phyloP scores from a whole-genome alignment of 2,329 filamentous ascomycete species.

The Coniochaeta ligniaria region DNA sequence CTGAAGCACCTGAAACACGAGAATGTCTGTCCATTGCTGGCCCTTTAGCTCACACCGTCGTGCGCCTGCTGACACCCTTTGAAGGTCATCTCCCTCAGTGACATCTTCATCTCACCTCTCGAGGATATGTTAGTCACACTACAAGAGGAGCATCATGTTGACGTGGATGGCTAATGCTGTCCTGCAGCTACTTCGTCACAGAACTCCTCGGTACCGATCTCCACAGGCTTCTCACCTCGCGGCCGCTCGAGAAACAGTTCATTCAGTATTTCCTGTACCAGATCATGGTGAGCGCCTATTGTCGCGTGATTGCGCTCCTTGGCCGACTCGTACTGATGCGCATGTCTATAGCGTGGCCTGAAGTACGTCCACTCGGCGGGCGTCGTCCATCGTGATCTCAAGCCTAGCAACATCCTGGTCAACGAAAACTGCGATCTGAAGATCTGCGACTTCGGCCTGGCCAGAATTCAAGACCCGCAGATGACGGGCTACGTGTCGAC shows the following conservation, averaged over 20 bases:
- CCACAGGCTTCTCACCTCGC: conserved; percentile 87
- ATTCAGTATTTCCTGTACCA: conserved; percentile 99
- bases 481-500: conserved; percentile 99
- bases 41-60: conserved; percentile 15
- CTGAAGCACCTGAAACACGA: conserved; percentile 95
- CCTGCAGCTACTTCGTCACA: conserved; percentile 84
- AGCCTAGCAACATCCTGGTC: conserved; percentile 97
- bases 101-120: conserved; percentile 98
- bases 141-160: not conserved
- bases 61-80: conserved; percentile 5
- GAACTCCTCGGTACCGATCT: conserved; percentile 95
- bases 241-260: conserved; percentile 97
- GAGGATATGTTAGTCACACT: conserved; percentile 83
- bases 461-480: conserved; percentile 96
- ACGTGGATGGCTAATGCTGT: conserved; percentile 8
- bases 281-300: conserved; percentile 66
- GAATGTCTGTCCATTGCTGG: conserved; percentile 55
- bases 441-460: conserved; percentile 97
- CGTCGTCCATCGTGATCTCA: conserved; percentile 94
- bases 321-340: not conserved
- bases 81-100: conserved; percentile 93
- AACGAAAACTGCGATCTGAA: conserved; percentile 99
- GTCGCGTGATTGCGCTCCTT: conserved; percentile 7
- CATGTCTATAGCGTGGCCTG: conserved; percentile 65
- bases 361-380: conserved; percentile 99